Evolutionary conservation across 768 basidiomycete species (phyloP).

Genomic region (Rossbeevera mucosa): DNA sequence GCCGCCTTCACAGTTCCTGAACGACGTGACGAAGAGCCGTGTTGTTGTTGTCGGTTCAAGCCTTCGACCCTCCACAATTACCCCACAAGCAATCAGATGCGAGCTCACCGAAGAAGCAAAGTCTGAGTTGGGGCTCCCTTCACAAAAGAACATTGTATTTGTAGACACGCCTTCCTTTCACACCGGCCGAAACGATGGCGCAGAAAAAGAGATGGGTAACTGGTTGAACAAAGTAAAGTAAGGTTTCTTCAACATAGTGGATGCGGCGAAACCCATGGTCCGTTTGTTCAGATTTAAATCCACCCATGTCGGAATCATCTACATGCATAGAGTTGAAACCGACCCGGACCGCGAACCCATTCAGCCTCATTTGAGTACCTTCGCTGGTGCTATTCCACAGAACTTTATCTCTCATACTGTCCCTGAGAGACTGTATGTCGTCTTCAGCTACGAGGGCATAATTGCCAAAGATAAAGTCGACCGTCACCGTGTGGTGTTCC

Average conservation of each 20-base stretch:
- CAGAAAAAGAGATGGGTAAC: neutral
- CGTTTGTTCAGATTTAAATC: constrained; percentile 6
- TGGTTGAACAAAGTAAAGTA: constrained; percentile 12
- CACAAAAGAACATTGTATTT: constrained; percentile 12
- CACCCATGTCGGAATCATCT: constrained; percentile 11
- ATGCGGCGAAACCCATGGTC: neutral
- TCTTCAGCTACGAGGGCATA: constrained; percentile 3
- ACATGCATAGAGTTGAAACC: constrained; percentile 12
- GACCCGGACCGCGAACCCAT: neutral
- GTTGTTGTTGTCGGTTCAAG: neutral
- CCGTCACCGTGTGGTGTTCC: neutral
- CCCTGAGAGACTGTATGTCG: constrained; percentile 2
- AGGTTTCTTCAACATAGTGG: neutral
- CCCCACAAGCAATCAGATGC: constrained; percentile 13
- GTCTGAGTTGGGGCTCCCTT: neutral
- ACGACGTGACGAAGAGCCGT: neutral
- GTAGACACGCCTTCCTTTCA: constrained; percentile 22
- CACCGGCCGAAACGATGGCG: neutral
- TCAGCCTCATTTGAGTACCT: constrained; percentile 6
- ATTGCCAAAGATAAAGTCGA: rapidly evolving
- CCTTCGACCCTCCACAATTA: neutral
- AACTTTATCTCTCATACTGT: neutral
- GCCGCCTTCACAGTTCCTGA: constrained; percentile 7
- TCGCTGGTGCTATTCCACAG: constrained; percentile 4
- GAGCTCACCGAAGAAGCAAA: neutral